These are phyloP conservation scores for Kwoniella dendrophila DNA, from an alignment of 768 basidiomycete species.

Conservation along the genomic window DNA sequence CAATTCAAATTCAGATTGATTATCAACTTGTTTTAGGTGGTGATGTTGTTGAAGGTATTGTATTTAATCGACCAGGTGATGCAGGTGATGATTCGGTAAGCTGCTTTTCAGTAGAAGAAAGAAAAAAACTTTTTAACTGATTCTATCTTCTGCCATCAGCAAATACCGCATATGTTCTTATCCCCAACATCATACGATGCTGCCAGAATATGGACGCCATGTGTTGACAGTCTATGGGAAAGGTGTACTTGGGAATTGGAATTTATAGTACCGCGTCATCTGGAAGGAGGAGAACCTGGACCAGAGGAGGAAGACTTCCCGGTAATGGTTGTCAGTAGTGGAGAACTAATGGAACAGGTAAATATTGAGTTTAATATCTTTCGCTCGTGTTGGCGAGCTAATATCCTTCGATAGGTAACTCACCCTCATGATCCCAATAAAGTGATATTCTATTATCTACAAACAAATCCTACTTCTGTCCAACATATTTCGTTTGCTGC, in stretches of 20 bases:
- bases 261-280: slow-evolving; percentile 74
- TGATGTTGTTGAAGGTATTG: slow-evolving; percentile 55
- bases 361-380: slow-evolving; percentile 5
- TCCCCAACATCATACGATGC: slow-evolving; percentile 83
- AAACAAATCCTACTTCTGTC: slow-evolving; percentile 82
- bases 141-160: slow-evolving; percentile 59
- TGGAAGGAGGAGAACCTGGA: slow-evolving; percentile 60
- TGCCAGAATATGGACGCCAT: slow-evolving; percentile 99
- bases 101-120: neutral
- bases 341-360: slow-evolving; percentile 92
- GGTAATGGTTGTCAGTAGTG: slow-evolving; percentile 88
- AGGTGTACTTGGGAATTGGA: slow-evolving; percentile 98
- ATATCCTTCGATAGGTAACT: slow-evolving; percentile 65
- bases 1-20: slow-evolving; percentile 49
- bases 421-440: slow-evolving; percentile 93
- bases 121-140: slow-evolving; percentile 5
- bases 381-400: neutral
- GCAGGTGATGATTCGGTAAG: slow-evolving; percentile 41
- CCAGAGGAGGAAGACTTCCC: slow-evolving; percentile 59
- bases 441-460: slow-evolving; percentile 89
- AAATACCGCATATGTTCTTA: slow-evolving; percentile 90
- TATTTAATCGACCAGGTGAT: slow-evolving; percentile 43
- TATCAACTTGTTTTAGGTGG: slow-evolving; percentile 55
- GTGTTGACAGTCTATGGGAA: slow-evolving; percentile 91
- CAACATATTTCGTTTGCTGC: slow-evolving; percentile 96